A percentile compares a stretch with the other conserved stretches of the same genome.
These are phyloP conservation scores for Biancaea sappan DNA, from an alignment of 306 rosid species.

Conservation along the genomic window DNA sequence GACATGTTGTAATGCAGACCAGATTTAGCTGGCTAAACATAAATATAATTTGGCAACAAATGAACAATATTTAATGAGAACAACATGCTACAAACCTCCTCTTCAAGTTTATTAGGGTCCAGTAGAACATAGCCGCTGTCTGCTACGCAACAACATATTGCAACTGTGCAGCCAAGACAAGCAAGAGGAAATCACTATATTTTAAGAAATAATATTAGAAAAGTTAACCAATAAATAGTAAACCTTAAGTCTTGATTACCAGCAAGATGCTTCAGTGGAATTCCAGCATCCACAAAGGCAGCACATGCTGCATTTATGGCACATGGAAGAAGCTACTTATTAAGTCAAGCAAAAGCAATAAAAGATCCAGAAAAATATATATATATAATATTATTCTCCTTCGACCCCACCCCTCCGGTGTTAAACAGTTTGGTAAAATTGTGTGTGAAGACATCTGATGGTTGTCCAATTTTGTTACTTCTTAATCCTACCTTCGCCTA, in stretches of 20 bases:
- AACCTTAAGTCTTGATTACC: conserved; percentile 53
- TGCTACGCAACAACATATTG: conserved; percentile 82
- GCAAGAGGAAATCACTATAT: conserved; percentile 33
- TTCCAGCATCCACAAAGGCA: conserved; percentile 91
- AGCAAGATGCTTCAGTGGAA: conserved; percentile 90
- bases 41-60: conserved; percentile 2
- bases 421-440: conserved; percentile 18
- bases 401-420: background rate
- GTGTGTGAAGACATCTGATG: background rate
- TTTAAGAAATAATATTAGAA: conserved; percentile 22
- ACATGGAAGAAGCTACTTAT: conserved; percentile 82
- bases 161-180: conserved; percentile 69
- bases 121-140: conserved; percentile 63
- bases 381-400: conserved; percentile 12
- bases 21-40: conserved; percentile 11
- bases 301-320: conserved; percentile 95
- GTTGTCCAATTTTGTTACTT: conserved; percentile 18
- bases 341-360: conserved; percentile 53
- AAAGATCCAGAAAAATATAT: conserved; percentile 29
- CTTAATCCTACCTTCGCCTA: background rate
- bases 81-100: conserved; percentile 58
- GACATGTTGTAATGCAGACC: background rate
- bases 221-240: conserved; percentile 29
- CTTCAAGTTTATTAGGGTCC: conserved; percentile 94
- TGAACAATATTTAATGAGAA: conserved; percentile 3